These are phyloP conservation scores for Cyclospora cayetanensis DNA, from an alignment of 169 alveolate genomes.

Conservation along the genomic window DNA sequence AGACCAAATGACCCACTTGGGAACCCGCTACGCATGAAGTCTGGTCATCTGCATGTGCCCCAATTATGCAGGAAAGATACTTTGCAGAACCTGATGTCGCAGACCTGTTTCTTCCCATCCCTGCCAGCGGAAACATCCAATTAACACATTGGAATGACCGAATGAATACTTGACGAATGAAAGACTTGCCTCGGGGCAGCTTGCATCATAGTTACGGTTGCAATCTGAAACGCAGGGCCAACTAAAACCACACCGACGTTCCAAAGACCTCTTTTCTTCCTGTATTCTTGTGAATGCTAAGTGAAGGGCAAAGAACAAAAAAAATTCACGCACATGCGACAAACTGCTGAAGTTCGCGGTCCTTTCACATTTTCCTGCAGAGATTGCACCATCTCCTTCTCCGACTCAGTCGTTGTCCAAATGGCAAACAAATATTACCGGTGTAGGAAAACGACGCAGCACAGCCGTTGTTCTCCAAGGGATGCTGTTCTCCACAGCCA, in stretches of 20 bases:
- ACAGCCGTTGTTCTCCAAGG: not conserved
- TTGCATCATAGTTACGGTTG: slow-evolving; percentile 23
- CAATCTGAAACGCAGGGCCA: slow-evolving; percentile 63
- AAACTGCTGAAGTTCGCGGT: not conserved
- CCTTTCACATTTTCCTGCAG: slow-evolving; percentile 59
- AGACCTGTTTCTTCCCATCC: slow-evolving; percentile 58
- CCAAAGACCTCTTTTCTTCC: slow-evolving; percentile 46
- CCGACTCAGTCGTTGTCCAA: not conserved
- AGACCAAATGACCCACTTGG: not conserved
- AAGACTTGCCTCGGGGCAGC: slow-evolving; percentile 51
- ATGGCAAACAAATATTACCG: not conserved
- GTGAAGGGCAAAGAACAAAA: not conserved
- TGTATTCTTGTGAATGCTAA: not conserved
- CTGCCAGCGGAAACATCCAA: not conserved
- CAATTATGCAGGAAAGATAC: not conserved
- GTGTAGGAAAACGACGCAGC: slow-evolving; percentile 52
- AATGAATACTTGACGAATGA: not conserved
- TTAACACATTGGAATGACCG: not conserved
- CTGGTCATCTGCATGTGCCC: not conserved
- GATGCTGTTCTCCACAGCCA: not conserved
- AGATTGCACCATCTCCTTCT: not conserved
- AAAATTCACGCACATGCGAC: not conserved
- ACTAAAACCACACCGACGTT: slow-evolving; percentile 41
- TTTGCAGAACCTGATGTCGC: not conserved
- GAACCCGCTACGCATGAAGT: slow-evolving; percentile 1